Conservation (phyloP, 495 filamentous ascomycete genomes). For the Hamigera avellanea region DNA sequence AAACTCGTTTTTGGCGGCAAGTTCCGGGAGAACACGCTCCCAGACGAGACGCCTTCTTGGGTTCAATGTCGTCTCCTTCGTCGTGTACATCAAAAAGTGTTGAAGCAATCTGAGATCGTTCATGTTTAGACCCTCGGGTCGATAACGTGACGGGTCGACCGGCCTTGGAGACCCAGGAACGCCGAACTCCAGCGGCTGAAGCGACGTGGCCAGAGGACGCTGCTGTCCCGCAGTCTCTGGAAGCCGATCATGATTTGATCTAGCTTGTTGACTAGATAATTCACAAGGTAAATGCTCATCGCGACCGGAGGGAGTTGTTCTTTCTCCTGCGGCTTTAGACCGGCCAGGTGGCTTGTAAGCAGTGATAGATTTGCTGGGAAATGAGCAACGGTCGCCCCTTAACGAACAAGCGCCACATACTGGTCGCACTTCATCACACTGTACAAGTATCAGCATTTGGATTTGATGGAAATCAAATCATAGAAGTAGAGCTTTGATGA, state of each 20-base stretch:
- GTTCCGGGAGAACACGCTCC: constrained; percentile 11
- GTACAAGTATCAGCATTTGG: too few relatives aligned
- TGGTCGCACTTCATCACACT: constrained; percentile 18
- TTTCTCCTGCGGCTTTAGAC: not conserved
- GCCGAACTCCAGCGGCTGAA: constrained; percentile 7
- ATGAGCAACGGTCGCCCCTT: constrained; percentile 8
- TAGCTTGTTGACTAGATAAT: too few relatives aligned
- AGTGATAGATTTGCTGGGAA: constrained; percentile 3
- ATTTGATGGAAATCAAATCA: too few relatives aligned
- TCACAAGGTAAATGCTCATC: too few relatives aligned
- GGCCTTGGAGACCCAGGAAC: not conserved
- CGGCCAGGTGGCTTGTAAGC: too few relatives aligned
- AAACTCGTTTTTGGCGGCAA: constrained; percentile 3
- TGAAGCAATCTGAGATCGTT: constrained; percentile 11
- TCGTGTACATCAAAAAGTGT: constrained; percentile 13
- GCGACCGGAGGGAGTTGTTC: not conserved
- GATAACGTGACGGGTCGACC: not conserved
- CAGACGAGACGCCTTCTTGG: constrained; percentile 7
- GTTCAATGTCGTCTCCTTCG: constrained; percentile 10
- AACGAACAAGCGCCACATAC: constrained; percentile 13
- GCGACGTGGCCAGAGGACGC: not conserved
- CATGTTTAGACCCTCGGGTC: constrained; percentile 8
- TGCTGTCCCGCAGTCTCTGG: not conserved
- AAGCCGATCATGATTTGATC: not conserved
- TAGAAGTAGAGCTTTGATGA: too few relatives aligned